phyloP scores from a whole-genome alignment of 345 rosid genomes.

The Physaria fendleri region DNA sequence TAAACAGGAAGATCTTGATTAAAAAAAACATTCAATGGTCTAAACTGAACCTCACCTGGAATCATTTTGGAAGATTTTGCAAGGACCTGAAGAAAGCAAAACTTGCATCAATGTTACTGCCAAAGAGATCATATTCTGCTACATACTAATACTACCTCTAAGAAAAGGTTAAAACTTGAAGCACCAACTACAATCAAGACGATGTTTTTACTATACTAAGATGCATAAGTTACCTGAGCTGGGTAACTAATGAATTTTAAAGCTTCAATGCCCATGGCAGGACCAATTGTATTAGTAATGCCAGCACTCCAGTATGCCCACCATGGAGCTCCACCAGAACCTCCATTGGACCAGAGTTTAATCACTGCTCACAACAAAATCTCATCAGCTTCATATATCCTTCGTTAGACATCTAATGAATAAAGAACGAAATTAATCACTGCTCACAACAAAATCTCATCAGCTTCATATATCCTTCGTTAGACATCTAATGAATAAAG shows the following conservation, averaged over 20 bases:
- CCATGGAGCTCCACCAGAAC: slow-evolving; percentile 88
- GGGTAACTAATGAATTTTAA: slow-evolving; percentile 95
- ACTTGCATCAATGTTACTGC: neutral
- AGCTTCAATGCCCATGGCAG: slow-evolving; percentile 98
- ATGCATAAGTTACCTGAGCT: slow-evolving; percentile 59
- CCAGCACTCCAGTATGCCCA: too few relatives aligned
- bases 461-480: neutral
- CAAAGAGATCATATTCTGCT: too few relatives aligned
- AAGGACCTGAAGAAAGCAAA: slow-evolving; percentile 53
- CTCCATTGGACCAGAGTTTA: slow-evolving; percentile 74
- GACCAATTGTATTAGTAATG: too few relatives aligned
- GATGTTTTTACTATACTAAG: neutral
- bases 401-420: neutral
- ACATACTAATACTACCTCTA: too few relatives aligned
- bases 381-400: neutral
- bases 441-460: slow-evolving; percentile 16
- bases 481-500: neutral
- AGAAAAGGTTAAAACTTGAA: neutral
- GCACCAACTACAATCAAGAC: neutral
- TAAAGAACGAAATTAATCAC: slow-evolving; percentile 46
- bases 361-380: slow-evolving; percentile 46
- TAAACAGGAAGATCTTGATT: too few relatives aligned
- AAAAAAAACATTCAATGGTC: neutral
- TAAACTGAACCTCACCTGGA: slow-evolving; percentile 54
- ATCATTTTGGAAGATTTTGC: slow-evolving; percentile 99